Conservation (phyloP, 441 rosid genomes). For the Erodium moschatum region DNA sequence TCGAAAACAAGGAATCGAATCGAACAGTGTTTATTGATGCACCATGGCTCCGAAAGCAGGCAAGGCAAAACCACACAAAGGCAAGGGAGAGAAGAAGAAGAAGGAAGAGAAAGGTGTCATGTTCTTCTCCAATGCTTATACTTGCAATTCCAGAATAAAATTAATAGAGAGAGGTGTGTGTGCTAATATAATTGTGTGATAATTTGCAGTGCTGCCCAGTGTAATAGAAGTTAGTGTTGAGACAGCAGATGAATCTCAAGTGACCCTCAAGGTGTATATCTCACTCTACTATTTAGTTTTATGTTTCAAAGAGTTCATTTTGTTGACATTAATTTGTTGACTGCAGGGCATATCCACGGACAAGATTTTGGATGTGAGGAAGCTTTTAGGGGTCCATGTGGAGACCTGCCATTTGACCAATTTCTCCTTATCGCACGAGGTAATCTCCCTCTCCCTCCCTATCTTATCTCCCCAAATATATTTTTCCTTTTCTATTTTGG, state of each 20-base stretch:
- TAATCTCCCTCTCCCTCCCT: too few species aligned
- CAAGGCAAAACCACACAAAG: slow-evolving; percentile 51
- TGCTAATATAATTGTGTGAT: background rate
- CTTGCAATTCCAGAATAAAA: too few species aligned
- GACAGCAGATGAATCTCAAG: slow-evolving; percentile 52
- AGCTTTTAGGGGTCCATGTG: slow-evolving; percentile 55
- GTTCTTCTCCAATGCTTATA: background rate
- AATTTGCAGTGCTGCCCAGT: slow-evolving; percentile 49
- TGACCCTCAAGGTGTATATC: slow-evolving; percentile 45
- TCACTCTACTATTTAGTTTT: too few species aligned
- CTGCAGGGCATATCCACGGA: slow-evolving; percentile 68
- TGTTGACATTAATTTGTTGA: background rate
- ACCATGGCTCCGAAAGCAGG: slow-evolving; percentile 68
- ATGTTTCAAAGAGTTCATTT: background rate
- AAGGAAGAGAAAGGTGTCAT: slow-evolving; percentile 64
- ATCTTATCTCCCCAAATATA: too few species aligned
- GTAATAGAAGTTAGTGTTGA: slow-evolving; percentile 49
- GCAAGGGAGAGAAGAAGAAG: slow-evolving; percentile 69
- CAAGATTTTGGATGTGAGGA: slow-evolving; percentile 63
- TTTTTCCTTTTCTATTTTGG: too few species aligned
- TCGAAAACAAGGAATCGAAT: background rate
- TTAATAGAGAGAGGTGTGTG: too few species aligned
- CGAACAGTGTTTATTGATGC: slow-evolving; percentile 15
- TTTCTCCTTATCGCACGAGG: slow-evolving; percentile 59
- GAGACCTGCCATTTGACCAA: slow-evolving; percentile 68